Evolutionary conservation across 192 early-diverging fungal species (phyloP).

Genomic region (Umbelopsis isabellina): DNA sequence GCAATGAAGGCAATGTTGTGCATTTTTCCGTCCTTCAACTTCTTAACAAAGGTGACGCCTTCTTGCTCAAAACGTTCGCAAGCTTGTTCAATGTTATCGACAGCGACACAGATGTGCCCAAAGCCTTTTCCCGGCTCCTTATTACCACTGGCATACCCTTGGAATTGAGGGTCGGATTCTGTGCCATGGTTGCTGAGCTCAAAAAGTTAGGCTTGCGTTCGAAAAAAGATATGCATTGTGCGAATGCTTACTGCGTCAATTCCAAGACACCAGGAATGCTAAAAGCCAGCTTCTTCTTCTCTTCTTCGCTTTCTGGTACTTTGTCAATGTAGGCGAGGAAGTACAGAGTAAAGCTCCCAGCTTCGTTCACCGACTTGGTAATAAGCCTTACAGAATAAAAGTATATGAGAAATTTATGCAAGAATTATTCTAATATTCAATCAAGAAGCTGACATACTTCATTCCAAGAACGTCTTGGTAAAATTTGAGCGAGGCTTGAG

Average conservation of each 20-base stretch:
- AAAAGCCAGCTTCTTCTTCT: slow-evolving; percentile 56
- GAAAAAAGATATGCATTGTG: neutral
- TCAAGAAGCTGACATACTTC: slow-evolving; percentile 55
- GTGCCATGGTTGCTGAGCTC: slow-evolving; percentile 75
- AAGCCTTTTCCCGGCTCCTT: slow-evolving; percentile 72
- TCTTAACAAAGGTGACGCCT: slow-evolving; percentile 78
- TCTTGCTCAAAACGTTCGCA: slow-evolving; percentile 73
- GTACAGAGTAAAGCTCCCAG: slow-evolving; percentile 67
- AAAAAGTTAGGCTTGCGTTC: neutral
- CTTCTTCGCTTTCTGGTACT: slow-evolving; percentile 51
- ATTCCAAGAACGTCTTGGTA: slow-evolving; percentile 80
- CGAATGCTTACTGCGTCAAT: slow-evolving; percentile 70
- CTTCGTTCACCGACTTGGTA: slow-evolving; percentile 47
- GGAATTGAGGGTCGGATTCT: slow-evolving; percentile 63
- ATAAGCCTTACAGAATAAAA: slow-evolving; percentile 43
- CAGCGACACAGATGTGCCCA: slow-evolving; percentile 81
- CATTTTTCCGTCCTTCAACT: slow-evolving; percentile 74
- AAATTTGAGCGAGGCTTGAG: slow-evolving; percentile 72
- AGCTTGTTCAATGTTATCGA: slow-evolving; percentile 78
- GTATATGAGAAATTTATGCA: neutral
- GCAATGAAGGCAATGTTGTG: slow-evolving; percentile 82
- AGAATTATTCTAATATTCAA: neutral
- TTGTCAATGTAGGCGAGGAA: slow-evolving; percentile 72
- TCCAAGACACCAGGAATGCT: slow-evolving; percentile 74
- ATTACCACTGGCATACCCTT: slow-evolving; percentile 71